Base-by-base conservation (phyloP, 2,329 filamentous ascomycete species). In the Colletotrichum sp. region DNA sequence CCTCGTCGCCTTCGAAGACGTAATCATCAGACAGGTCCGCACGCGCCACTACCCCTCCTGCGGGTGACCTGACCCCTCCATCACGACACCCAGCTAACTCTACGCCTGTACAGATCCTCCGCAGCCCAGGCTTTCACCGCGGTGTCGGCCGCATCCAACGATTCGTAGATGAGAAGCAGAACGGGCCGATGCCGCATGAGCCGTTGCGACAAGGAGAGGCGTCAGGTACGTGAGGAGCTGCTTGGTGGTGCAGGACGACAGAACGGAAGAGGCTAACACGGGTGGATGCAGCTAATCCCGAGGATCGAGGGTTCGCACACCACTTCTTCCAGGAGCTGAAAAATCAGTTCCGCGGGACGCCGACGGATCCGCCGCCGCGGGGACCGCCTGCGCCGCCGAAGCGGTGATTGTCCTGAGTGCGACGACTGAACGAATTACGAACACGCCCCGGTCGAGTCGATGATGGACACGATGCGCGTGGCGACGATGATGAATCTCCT, bases 71-170 rank as follows among this genome's bases (percentile, higher is more conserved):
- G n/a, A 11, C n/a, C 9, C 32, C 16, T 29, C 44, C 29, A 29
- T 63, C 36, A 29, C 27, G 34, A 49, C 22, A 12, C 19, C 25
- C 27, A 32, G 34, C 57, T 68, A 27, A 68, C 65, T 16, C 9
- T 0, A 6, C 9, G 34, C 49, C 12, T n/a, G n/a, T 19, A 12
- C 77, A 90, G 87, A 88, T 91, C 71, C 87, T 91, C 19, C 84
- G 85, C 29, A 89, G 86, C 19, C 89, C 89, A 2, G 83, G 84
- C 11, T 91, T 91, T 79, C 89, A 91, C 77, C 86, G 86, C 76
- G 86, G 85, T 5, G 90, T 91, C 52, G 87, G 88, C 9, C 85
- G 86, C n/a, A 88, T 91, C 39, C 89, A 91, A 75, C 85, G 86
- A 16, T 84, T 81, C 5, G 85, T 91, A 49, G 82, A 91, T 79